These are phyloP conservation scores for Lineolata rhizophorae DNA, from an alignment of 495 filamentous ascomycete genomes.

Conservation along the genomic window DNA sequence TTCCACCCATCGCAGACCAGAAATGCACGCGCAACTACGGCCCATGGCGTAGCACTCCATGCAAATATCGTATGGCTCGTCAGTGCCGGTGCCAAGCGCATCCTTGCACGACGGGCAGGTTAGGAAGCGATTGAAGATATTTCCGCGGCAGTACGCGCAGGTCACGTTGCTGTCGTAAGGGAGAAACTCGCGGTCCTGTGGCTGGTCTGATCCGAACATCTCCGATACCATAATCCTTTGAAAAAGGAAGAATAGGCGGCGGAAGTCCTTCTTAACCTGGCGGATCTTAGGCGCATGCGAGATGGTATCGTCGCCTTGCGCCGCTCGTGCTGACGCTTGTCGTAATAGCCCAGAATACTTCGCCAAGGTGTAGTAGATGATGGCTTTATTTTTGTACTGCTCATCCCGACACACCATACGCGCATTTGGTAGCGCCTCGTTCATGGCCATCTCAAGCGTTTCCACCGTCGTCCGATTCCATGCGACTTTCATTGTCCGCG, in stretches of 20 bases:
- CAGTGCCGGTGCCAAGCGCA: conserved; percentile 20
- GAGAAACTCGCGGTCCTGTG: conserved; percentile 45
- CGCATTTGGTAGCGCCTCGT: conserved; percentile 69
- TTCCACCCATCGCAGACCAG: conserved; percentile 71
- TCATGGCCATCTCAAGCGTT: conserved; percentile 63
- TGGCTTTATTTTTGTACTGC: conserved; percentile 95
- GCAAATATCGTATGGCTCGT: conserved; percentile 65
- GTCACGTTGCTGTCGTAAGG: conserved; percentile 73
- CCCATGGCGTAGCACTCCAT: conserved; percentile 95
- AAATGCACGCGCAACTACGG: conserved; percentile 71
- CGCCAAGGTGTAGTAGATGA: conserved; percentile 62
- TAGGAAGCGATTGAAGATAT: conserved; percentile 93
- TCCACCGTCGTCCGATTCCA: conserved; percentile 96
- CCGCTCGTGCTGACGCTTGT: conserved; percentile 23
- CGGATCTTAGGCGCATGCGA: conserved; percentile 29
- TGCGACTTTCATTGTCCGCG: conserved; percentile 84
- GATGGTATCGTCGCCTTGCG: conserved; percentile 13
- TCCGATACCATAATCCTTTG: conserved; percentile 63
- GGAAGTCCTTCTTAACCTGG: conserved; percentile 57
- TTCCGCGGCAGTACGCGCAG: conserved; percentile 86
- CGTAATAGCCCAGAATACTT: conserved; percentile 49
- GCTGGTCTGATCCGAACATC: conserved; percentile 43
- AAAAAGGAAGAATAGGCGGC: conserved; percentile 51
- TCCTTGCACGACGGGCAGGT: conserved; percentile 62
- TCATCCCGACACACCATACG: conserved; percentile 92